Conservation (phyloP, 495 filamentous ascomycete genomes). For the Podospora tetraspora region DNA sequence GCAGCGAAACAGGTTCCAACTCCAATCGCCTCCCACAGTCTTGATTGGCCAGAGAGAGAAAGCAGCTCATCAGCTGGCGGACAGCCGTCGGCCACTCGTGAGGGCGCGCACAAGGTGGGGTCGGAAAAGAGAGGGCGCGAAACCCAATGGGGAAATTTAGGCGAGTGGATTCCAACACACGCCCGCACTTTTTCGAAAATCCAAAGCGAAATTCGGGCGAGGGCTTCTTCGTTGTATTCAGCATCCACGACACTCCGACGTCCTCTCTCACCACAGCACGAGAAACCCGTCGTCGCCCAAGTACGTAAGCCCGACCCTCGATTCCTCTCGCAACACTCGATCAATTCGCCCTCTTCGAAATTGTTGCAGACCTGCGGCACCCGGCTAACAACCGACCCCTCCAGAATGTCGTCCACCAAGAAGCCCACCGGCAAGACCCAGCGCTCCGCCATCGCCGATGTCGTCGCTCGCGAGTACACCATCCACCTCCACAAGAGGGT, state of each 20-base stretch:
- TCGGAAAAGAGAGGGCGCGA: slow-evolving; percentile 11
- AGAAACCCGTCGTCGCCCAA: slow-evolving; percentile 29
- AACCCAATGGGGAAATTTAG: slow-evolving; percentile 27
- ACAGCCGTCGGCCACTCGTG: slow-evolving; percentile 2
- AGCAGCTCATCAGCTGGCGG: slow-evolving; percentile 4
- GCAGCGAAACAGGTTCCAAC: background rate
- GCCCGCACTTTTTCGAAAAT: slow-evolving; percentile 36
- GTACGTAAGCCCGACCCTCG: slow-evolving; percentile 22
- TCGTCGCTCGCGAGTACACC: slow-evolving; percentile 99
- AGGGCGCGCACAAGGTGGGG: slow-evolving; percentile 9
- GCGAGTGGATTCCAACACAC: slow-evolving; percentile 29
- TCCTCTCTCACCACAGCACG: slow-evolving; percentile 27
- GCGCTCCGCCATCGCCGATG: slow-evolving; percentile 94
- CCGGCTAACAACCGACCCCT: slow-evolving; percentile 11
- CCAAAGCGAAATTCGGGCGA: slow-evolving; percentile 31
- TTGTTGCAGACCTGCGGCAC: background rate
- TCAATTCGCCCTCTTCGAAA: slow-evolving; percentile 5
- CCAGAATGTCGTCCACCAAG: slow-evolving; percentile 67
- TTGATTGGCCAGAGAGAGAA: slow-evolving; percentile 2
- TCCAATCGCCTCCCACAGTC: slow-evolving; percentile 1
- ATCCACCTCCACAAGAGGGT: slow-evolving; percentile 99
- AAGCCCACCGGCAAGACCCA: slow-evolving; percentile 64
- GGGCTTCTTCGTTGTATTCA: slow-evolving; percentile 27
- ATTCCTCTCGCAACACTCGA: background rate
- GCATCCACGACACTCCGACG: slow-evolving; percentile 31